These are phyloP conservation scores for Butyriboletus loyo DNA, from an alignment of 768 basidiomycete genomes.

Conservation along the genomic window DNA sequence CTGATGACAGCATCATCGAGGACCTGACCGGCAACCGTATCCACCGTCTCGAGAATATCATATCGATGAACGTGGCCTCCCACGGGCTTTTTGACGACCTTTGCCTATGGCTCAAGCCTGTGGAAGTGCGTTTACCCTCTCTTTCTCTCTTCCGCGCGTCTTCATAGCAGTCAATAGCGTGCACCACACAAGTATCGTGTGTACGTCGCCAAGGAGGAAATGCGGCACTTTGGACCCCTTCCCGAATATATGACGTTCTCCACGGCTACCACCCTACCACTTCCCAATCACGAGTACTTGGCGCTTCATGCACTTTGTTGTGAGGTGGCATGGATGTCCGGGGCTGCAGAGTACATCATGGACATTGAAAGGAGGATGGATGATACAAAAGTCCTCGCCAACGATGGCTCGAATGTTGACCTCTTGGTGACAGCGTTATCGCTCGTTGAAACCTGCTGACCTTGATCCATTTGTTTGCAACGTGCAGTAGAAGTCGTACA, in stretches of 20 bases:
- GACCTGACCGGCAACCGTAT: not conserved
- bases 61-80: not conserved
- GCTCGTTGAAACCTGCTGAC: not conserved
- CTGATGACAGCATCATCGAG: rapidly evolving
- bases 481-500: too few relatives aligned
- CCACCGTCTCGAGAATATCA: not conserved
- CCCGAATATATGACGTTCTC: conserved; percentile 1
- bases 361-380: conserved; percentile 3
- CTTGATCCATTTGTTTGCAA: too few relatives aligned
- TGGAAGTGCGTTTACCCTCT: not conserved
- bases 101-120: conserved; percentile 3
- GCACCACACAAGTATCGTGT: not conserved
- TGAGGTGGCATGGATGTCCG: conserved; percentile 8
- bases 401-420: not conserved
- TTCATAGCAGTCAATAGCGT: not conserved
- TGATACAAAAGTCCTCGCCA: not conserved
- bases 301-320: conserved; percentile 7
- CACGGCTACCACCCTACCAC: not conserved
- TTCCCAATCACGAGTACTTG: too few relatives aligned
- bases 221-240: not conserved
- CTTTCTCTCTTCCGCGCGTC: too few relatives aligned
- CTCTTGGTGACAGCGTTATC: not conserved
- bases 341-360: not conserved
- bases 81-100: not conserved
- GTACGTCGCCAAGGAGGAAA: not conserved